These are phyloP conservation scores for Rubia occidens DNA, from an alignment of 305 asterid genomes.

Conservation along the genomic window DNA sequence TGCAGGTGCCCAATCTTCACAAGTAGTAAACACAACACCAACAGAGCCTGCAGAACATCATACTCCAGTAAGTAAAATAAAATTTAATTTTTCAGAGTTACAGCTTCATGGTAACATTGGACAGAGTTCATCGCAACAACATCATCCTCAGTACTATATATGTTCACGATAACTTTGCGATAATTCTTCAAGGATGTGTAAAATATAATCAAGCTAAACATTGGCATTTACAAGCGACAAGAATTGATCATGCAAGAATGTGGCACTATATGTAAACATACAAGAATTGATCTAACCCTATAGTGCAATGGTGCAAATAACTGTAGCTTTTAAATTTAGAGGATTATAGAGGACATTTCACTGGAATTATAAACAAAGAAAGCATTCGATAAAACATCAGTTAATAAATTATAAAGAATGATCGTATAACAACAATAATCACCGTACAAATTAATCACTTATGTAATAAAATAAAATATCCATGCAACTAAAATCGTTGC, in stretches of 20 bases:
- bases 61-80: too few relatives aligned
- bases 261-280: not conserved
- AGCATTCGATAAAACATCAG: too few relatives aligned
- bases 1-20: conserved; percentile 9
- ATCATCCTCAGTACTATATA: not conserved
- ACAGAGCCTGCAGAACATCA: conserved; percentile 6
- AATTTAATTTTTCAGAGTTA: conserved; percentile 1
- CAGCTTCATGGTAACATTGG: not conserved
- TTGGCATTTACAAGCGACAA: conserved; percentile 15
- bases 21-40: conserved; percentile 6
- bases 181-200: not conserved
- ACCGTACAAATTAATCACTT: too few relatives aligned
- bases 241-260: conserved; percentile 5
- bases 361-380: too few relatives aligned
- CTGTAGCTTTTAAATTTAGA: conserved; percentile 58
- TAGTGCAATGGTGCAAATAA: conserved; percentile 59
- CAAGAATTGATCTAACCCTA: conserved; percentile 27
- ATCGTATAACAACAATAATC: too few relatives aligned
- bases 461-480: too few relatives aligned
- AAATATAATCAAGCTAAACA: conserved; percentile 4
- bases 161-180: not conserved
- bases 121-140: not conserved
- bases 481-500: too few relatives aligned
- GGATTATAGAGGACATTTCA: too few relatives aligned
- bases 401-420: too few relatives aligned